Percentiles rank a stretch among this genome's conserved stretches.
These are phyloP conservation scores for Penicillium hesseltinei DNA, from an alignment of 2,329 filamentous ascomycete genomes.

Conservation along the genomic window DNA sequence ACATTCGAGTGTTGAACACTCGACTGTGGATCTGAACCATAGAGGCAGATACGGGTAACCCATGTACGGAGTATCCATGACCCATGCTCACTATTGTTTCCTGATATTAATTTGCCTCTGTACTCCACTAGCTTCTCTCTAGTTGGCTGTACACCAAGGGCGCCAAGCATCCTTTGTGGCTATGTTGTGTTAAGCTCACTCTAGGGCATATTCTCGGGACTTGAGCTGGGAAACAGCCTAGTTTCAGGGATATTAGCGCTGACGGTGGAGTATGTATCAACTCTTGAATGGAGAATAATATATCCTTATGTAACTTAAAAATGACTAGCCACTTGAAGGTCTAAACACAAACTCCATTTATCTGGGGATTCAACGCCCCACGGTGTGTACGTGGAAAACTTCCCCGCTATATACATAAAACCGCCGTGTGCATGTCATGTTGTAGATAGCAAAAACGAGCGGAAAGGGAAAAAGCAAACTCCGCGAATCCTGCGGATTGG, in stretches of 20 bases:
- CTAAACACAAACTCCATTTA: not conserved
- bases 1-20: no score
- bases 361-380: not conserved
- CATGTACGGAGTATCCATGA: not conserved
- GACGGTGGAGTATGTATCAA: slow-evolving; percentile 10
- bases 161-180: not conserved
- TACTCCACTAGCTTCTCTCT: not conserved
- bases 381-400: not conserved
- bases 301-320: slow-evolving; percentile 3
- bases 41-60: no score
- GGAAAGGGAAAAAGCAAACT: not conserved
- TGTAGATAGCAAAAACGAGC: not conserved
- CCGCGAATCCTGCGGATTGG: not conserved
- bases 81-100: not conserved
- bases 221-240: not conserved
- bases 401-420: slow-evolving; percentile 3
- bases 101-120: not conserved
- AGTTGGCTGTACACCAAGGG: not conserved
- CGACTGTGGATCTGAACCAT: no score
- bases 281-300: not conserved
- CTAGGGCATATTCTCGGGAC: not conserved
- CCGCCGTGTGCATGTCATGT: not conserved
- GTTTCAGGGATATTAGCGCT: slow-evolving; percentile 1
- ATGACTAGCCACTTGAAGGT: not conserved
- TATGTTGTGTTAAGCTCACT: not conserved